Evolutionary conservation across 1,284 basidiomycete species (phyloP), one percentile per base, ranked within the genome.

Genomic region (Ceratobasidium sp.): DNA sequence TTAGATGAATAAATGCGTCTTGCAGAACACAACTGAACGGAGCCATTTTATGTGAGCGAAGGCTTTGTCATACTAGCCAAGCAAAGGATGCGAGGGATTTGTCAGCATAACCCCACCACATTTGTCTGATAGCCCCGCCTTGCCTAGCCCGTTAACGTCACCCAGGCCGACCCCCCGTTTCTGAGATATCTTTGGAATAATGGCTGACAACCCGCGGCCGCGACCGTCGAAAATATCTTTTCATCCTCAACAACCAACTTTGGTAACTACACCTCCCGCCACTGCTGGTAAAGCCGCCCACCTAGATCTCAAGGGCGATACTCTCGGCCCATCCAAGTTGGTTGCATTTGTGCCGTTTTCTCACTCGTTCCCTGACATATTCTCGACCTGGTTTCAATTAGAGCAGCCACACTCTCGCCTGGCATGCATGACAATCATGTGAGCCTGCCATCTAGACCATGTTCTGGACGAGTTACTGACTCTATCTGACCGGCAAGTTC

Each of bases 41-140:
- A 52, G 46, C 46, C 21, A 36, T 46, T 46, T 65, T 65, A 65
- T 65, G 62, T 26, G 48, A 41, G n/a, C 26, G 48, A 1, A n/a
- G 3, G 60, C 45, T 62, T 62, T 28, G 60, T 62, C 41, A 62
- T 43, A n/a, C 3, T 28, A 16, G 48, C 48, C 21, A 50, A 50
- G 48, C 21, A 28, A 50, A 23, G 45, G 39, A 48, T 43, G 60
- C 28, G 60, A 48, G 32, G 34, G 61, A 50, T 64, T 64, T 64
- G 41, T 64, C 45, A 45, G 45, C 61, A 18, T 2, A 9, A 34
- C 48, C 32, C 45, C 45, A 52, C 62, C 30, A 65, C 28, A 65
- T 65, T 65, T 65, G 62, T 46, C 64, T 69, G 64, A 69, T 69
- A 57, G 36, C 41, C 39, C 52, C 39, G 57, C 36, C 36, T 69